Evolutionary conservation across 306 rosid species (phyloP).

Genomic region (Erythrophleum fordii): DNA sequence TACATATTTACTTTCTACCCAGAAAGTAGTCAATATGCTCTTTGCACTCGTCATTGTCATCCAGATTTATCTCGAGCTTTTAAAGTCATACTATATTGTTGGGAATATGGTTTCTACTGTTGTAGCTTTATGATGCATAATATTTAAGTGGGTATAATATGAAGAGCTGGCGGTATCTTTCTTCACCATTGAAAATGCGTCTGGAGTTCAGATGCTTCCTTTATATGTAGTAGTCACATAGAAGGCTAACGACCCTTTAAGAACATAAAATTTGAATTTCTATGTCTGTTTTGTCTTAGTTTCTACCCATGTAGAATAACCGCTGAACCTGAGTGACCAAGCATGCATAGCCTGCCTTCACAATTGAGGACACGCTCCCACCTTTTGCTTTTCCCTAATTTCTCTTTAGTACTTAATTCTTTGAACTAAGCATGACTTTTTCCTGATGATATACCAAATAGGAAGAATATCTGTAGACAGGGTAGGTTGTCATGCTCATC

Average conservation of each 20-base stretch:
- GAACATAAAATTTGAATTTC: background rate
- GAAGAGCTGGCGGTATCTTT: background rate
- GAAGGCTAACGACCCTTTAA: background rate
- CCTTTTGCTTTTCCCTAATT: too few relatives aligned
- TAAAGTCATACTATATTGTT: background rate
- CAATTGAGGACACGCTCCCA: too few relatives aligned
- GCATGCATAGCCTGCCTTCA: too few relatives aligned
- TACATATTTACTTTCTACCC: background rate
- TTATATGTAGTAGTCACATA: background rate
- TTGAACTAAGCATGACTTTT: too few relatives aligned
- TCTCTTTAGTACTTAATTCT: too few relatives aligned
- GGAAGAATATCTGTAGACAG: background rate
- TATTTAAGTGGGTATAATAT: background rate
- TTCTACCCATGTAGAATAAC: background rate
- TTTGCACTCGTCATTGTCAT: background rate
- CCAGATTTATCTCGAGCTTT: background rate
- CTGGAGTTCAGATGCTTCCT: background rate
- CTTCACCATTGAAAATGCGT: background rate
- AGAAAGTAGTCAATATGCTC: background rate
- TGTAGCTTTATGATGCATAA: background rate
- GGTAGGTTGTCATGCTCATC: constrained; percentile 15
- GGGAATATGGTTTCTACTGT: background rate
- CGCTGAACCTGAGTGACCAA: background rate
- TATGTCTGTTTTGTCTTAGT: background rate
- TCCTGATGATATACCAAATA: too few relatives aligned